Evolutionary conservation across 2,329 filamentous ascomycete genomes (phyloP).

Genomic region (Gremmenia infestans): DNA sequence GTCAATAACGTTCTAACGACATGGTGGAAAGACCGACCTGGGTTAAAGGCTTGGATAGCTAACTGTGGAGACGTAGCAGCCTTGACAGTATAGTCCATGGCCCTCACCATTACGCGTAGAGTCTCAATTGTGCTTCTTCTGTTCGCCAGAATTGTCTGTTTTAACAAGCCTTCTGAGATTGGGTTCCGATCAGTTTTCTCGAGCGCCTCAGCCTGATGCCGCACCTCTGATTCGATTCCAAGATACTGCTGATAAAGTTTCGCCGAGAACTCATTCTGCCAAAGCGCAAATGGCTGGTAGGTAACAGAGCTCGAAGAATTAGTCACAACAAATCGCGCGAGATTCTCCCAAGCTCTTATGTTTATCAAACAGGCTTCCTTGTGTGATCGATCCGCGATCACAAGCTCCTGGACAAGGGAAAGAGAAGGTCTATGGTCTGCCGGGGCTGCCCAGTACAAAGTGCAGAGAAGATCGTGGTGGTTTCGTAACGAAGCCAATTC

Average conservation of each 20-base stretch:
- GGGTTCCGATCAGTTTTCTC: neutral
- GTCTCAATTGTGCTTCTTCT: slow-evolving; percentile 18
- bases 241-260: slow-evolving; percentile 54
- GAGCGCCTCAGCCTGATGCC: slow-evolving; percentile 19
- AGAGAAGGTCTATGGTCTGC: slow-evolving; percentile 47
- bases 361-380: slow-evolving; percentile 63
- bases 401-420: slow-evolving; percentile 53
- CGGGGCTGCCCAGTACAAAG: slow-evolving; percentile 61
- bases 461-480: slow-evolving; percentile 63
- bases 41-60: slow-evolving; percentile 19
- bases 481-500: slow-evolving; percentile 62
- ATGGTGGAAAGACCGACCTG: slow-evolving; percentile 12
- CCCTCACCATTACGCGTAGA: slow-evolving; percentile 13
- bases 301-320: slow-evolving; percentile 37
- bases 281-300: slow-evolving; percentile 46
- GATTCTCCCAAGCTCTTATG: slow-evolving; percentile 56
- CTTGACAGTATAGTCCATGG: slow-evolving; percentile 15
- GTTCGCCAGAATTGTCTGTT: slow-evolving; percentile 14
- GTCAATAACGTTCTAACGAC: neutral
- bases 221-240: slow-evolving; percentile 18
- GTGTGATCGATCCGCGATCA: slow-evolving; percentile 55
- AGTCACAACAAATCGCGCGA: slow-evolving; percentile 54
- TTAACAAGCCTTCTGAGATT: slow-evolving; percentile 12
- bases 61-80: slow-evolving; percentile 14
- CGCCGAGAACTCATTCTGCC: slow-evolving; percentile 55